Evolutionary conservation across 176 grass and related monocot genomes (phyloP), one percentile per base, ranked within the genome.

Genomic region (Bromus sterilis): DNA sequence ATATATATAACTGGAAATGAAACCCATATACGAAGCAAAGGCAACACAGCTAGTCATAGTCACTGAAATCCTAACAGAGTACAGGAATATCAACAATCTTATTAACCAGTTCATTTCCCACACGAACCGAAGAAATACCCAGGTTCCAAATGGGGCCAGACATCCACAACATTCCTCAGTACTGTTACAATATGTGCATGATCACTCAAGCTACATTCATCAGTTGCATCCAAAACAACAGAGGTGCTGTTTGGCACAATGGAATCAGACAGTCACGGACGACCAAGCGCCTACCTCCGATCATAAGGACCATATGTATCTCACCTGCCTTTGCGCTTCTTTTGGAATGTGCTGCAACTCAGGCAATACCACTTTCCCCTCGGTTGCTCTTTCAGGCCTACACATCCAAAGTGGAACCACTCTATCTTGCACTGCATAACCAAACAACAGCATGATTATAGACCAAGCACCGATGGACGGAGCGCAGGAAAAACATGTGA

Each of bases 311-410:
- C 28, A 76, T 8, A 18, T 7, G 40, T 0, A 28, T 80, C 84
- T 91, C 83, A 91, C 53, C 91, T 95, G 55, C 86, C 90, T 84
- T 95, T 98, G 18, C 89, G 85, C 76, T 91, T 94, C 84, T 98
- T 98, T 13, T 93, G 90, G 84, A 88, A 80, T 30, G 82, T 80
- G 16, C 71, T 51, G 33, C 96, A 98, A 43, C 81, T 92, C 65
- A 85, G 87, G 84, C 93, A 98, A 71, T 90, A 98, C 96, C 96
- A 98, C 77, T 98, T 98, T 8, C 96, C 96, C 78, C 95, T 98
- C 0, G 96, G 96, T n/a, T 93, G 93, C 64, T 98, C 96, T 85
- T 95, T 98, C 75, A 98, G 63, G 7, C 91, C 86, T 37, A 95
- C 96, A 9, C 96, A 98, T 66, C 91, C 96, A 48, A 93, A 91